Base-by-base conservation (phyloP, 108 stramenopile genomes). In the Asterionellopsis glacialis region DNA sequence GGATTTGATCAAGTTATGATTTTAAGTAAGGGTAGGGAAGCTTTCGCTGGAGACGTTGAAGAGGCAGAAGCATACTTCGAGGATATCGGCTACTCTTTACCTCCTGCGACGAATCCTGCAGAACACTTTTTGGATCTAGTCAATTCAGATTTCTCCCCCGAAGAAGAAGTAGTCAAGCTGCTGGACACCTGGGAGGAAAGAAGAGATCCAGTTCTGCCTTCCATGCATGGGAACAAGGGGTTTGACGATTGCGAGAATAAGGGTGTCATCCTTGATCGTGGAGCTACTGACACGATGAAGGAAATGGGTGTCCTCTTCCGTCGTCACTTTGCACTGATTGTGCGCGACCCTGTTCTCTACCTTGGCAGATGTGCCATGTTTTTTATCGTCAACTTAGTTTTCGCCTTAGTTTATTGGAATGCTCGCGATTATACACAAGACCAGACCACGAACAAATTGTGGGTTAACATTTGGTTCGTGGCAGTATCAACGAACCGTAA, bases 1-100 rank as follows among this genome's bases (percentile, higher is more conserved):
- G 44, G 48, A 19, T 85, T 85, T 64, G 81, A 82, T 56, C 66
- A 69, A 58, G 75, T 75, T 49, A 82, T 85, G 79, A 60, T 85
- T 38, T 45, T 85, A 48, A 49, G 63, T 14, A 54, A 67, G 33
- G 84, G 84, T 0, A 45, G 74, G 12, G 68, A 63, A 48, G 80
- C 77, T 15, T 81, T 70, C 24, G 38, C 44, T 15, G 80, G 80
- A 19, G 42, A 57, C 2, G 73, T 63, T 18, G 19, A 51, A 23
- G 56, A 67, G 15, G 73, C 79, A 18, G 44, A 45, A 16, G 44
- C 61, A 1, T 80, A 80, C 59, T 80, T 80, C 64, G 69, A 63
- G 12, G 11, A 22, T 26, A 70, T 74, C 10, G 78, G 73, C 38
- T 47, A 65, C 56, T 38, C 57, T 0, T 10, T 67, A 5, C 73